Evolutionary conservation across 768 basidiomycete genomes (phyloP), one percentile per base, ranked within the genome.

Genomic region (Pholiota microspora): DNA sequence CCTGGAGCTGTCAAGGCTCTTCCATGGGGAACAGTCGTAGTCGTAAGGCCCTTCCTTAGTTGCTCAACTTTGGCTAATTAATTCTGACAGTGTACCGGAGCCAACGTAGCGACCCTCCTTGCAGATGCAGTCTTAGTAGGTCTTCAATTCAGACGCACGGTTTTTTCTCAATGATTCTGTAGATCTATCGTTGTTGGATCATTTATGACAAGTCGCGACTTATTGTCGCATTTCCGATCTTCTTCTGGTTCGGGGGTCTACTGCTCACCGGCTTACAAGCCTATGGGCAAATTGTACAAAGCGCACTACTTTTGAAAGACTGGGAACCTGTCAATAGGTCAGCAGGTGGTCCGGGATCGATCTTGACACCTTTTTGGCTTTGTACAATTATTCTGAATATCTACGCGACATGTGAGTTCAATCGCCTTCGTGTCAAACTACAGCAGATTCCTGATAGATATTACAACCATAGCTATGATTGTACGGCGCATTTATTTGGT

Each of bases 131-230:
- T 58, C 21, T 27, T 58, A 13, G 60, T 61, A n/a, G 16, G 51
- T 53, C 10, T 45, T 23, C 25, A 27, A 10, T n/a, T 5, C 2
- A 23, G 12, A 31, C 12, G 18, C n/a, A n/a, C n/a, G n/a, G n/a
- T n/a, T n/a, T n/a, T n/a, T n/a, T n/a, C n/a, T n/a, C n/a, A n/a
- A n/a, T n/a, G n/a, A n/a, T n/a, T n/a, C n/a, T 23, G 35, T 13
- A 66, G 63, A 62, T 62, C 25, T 62, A 61, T 46, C 58, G 65
- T 12, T 62, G 61, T 42, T 66, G 65, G 65, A 52, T 60, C 18
- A 28, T 64, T 13, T 66, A 55, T 48, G 29, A 34, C 3, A 59
- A 56, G 42, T 61, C 58, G 23, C 31, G 28, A 16, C 47, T 34
- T 2, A 45, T 55, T 2, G 40, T 62, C 31, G 24, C 49, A 8